A percentile compares a stretch with the other conserved stretches of the same genome.
Evolutionary conservation across 1,284 basidiomycete genomes (phyloP).

Genomic region (Moesziomyces sp.): DNA sequence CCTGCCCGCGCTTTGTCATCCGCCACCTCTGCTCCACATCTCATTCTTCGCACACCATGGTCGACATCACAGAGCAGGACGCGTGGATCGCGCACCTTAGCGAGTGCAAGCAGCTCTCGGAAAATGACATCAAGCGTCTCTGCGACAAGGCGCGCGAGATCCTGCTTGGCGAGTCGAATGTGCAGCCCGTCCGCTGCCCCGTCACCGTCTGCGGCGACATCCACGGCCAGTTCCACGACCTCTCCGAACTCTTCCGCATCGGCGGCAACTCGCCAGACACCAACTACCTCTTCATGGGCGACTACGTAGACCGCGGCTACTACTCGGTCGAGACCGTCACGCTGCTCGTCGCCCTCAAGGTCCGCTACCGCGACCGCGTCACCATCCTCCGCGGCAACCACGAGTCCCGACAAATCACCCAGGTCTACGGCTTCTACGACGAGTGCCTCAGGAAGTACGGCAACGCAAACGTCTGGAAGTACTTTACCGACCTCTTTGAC

Average conservation of each 20-base stretch:
- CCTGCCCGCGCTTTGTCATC: neutral
- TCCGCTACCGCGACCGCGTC: conserved; percentile 97
- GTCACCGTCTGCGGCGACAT: conserved; percentile 76
- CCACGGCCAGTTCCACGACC: conserved; percentile 95
- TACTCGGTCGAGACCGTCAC: conserved; percentile 99
- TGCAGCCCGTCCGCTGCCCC: conserved; percentile 91
- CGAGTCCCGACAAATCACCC: conserved; percentile 98
- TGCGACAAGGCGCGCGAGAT: conserved; percentile 99
- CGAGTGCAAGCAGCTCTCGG: conserved; percentile 96
- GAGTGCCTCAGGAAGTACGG: conserved; percentile 99
- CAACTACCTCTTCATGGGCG: conserved; percentile 99
- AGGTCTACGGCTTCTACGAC: conserved; percentile 99
- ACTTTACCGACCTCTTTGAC: conserved; percentile 98
- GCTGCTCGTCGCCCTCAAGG: conserved; percentile 95
- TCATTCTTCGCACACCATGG: conserved; percentile 39
- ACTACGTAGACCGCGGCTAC: conserved; percentile 99
- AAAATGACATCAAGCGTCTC: conserved; percentile 94
- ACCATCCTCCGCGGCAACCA: conserved; percentile 98
- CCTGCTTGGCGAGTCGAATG: conserved; percentile 76
- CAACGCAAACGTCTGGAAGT: conserved; percentile 99
- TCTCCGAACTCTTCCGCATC: conserved; percentile 98
- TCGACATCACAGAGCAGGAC: conserved; percentile 66
- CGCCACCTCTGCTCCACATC: no score
- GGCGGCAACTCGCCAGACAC: conserved; percentile 99
- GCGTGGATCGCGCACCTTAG: conserved; percentile 94